Conservation (phyloP, 1,139 yeast species). For the Dujonia santamariae region DNA sequence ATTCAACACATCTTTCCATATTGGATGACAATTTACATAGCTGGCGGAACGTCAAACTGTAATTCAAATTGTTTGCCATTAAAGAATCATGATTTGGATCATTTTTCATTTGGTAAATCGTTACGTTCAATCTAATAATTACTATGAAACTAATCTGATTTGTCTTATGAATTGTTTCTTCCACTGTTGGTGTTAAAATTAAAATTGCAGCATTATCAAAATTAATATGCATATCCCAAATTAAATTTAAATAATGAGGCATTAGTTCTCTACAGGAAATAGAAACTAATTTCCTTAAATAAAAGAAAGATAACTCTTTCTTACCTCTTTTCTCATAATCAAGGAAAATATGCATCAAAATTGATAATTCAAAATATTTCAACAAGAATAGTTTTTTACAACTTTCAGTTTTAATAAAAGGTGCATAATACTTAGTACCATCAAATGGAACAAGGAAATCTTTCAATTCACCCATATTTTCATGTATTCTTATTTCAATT, state of each 20-base stretch:
- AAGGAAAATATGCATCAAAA: slow-evolving; percentile 26
- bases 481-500: slow-evolving; percentile 25
- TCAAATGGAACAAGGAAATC: slow-evolving; percentile 25
- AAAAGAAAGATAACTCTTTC: slow-evolving; percentile 23
- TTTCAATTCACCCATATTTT: slow-evolving; percentile 20
- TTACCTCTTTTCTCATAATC: slow-evolving; percentile 26
- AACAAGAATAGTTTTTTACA: slow-evolving; percentile 30
- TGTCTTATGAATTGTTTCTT: slow-evolving; percentile 27
- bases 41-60: slow-evolving; percentile 18
- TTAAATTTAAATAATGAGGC: slow-evolving; percentile 26
- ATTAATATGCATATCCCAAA: slow-evolving; percentile 23
- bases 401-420: slow-evolving; percentile 31
- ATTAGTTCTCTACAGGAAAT: slow-evolving; percentile 24
- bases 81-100: slow-evolving; percentile 17
- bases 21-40: slow-evolving; percentile 18
- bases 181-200: slow-evolving; percentile 32
- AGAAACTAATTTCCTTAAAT: slow-evolving; percentile 27
- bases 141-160: slow-evolving; percentile 27
- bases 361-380: slow-evolving; percentile 24
- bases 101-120: slow-evolving; percentile 20
- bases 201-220: slow-evolving; percentile 38
- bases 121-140: slow-evolving; percentile 18
- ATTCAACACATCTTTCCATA: slow-evolving; percentile 18
- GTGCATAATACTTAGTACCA: slow-evolving; percentile 19
- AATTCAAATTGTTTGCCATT: slow-evolving; percentile 14